These are phyloP conservation scores for Pyronema omphalodes DNA, from an alignment of 495 filamentous ascomycete genomes.

Conservation along the genomic window DNA sequence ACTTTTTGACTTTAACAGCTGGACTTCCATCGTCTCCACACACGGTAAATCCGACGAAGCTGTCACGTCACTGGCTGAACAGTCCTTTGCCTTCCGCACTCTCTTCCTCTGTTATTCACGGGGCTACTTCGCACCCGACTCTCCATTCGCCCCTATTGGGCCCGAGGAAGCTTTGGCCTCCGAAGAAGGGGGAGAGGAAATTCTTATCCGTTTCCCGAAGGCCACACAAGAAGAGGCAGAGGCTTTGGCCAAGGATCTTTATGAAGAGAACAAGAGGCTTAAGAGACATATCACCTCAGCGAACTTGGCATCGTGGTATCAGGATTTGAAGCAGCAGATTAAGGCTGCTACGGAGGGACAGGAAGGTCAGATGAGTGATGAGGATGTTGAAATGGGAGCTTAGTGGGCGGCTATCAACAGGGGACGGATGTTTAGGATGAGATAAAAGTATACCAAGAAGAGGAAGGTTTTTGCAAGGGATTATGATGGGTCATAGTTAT, in stretches of 20 bases:
- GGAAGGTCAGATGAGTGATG: too few relatives aligned
- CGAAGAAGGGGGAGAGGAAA: slow-evolving; percentile 10
- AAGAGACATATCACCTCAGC: slow-evolving; percentile 9
- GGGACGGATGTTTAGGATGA: too few relatives aligned
- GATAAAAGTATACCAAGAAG: too few relatives aligned
- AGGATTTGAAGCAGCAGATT: slow-evolving; percentile 2
- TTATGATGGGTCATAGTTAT: too few relatives aligned
- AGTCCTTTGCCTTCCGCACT: slow-evolving; percentile 24
- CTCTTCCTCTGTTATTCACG: slow-evolving; percentile 17
- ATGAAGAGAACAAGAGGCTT: slow-evolving; percentile 15
- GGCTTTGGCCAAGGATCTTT: slow-evolving; percentile 12
- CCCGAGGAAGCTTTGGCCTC: slow-evolving; percentile 14
- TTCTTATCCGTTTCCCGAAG: slow-evolving; percentile 13
- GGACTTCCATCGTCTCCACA: slow-evolving; percentile 22
- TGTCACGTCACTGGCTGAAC: slow-evolving; percentile 15
- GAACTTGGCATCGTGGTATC: slow-evolving; percentile 12
- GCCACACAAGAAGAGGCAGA: slow-evolving; percentile 17
- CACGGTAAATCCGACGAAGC: slow-evolving; percentile 19
- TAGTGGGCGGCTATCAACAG: too few relatives aligned
- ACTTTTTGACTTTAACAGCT: slow-evolving; percentile 26
- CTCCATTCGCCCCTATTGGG: slow-evolving; percentile 12
- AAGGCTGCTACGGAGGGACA: neutral
- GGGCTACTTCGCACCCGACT: slow-evolving; percentile 16
- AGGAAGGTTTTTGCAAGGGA: too few relatives aligned
- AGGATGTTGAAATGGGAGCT: too few relatives aligned